Evolutionary conservation across 805 yeast genomes (phyloP).

Genomic region (Cyberlindnera nakhonratchasimensis): DNA sequence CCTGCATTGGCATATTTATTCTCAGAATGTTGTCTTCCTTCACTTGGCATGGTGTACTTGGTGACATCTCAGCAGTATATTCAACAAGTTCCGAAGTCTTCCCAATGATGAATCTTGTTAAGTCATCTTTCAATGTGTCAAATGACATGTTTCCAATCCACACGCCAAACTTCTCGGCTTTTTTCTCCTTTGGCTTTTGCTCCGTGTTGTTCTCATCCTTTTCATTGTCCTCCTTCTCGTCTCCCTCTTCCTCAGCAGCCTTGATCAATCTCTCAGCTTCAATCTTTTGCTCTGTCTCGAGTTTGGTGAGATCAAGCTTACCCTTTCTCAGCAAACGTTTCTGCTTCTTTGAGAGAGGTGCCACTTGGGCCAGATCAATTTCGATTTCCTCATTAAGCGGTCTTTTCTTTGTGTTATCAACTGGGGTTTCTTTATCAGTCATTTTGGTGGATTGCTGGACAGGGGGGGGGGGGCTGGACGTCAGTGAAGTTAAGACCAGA

Average conservation of each 20-base stretch:
- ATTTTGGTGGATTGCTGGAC: too few species aligned
- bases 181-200: slow-evolving; percentile 34
- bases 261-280: slow-evolving; percentile 38
- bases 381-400: slow-evolving; percentile 43
- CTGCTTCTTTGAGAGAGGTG: slow-evolving; percentile 90
- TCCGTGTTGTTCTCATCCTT: slow-evolving; percentile 16
- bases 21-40: slow-evolving; percentile 63
- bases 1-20: slow-evolving; percentile 70
- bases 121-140: slow-evolving; percentile 74
- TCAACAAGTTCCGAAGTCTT: slow-evolving; percentile 46
- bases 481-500: background rate
- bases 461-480: too few species aligned
- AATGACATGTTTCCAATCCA: slow-evolving; percentile 95
- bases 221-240: slow-evolving; percentile 12
- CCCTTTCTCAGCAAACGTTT: slow-evolving; percentile 81
- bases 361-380: slow-evolving; percentile 63
- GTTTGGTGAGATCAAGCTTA: slow-evolving; percentile 55
- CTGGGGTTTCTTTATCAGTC: slow-evolving; percentile 4
- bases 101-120: slow-evolving; percentile 57
- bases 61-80: slow-evolving; percentile 25
- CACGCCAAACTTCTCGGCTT: slow-evolving; percentile 57
- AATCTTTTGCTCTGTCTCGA: slow-evolving; percentile 39
- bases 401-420: slow-evolving; percentile 20
- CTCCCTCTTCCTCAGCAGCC: slow-evolving; percentile 33
- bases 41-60: slow-evolving; percentile 37